Percentiles rank a stretch among this genome's conserved stretches.
phyloP scores from a whole-genome alignment of 495 filamentous ascomycete species.

The Niebla homalea region DNA sequence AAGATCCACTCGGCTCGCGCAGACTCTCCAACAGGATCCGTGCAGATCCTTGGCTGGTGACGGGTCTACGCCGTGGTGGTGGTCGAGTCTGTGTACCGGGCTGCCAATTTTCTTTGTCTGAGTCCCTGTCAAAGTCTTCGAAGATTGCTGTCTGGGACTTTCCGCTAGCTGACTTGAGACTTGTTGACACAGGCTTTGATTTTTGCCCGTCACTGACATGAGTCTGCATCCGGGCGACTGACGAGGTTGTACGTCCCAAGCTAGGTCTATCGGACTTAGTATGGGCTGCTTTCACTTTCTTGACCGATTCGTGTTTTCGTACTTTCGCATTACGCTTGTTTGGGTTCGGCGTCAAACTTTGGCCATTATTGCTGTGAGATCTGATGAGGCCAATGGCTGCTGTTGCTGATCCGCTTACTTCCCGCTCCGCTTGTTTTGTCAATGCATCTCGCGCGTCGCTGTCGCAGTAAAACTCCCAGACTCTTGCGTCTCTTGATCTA shows the following conservation, averaged over 20 bases:
- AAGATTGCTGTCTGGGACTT: slow-evolving; percentile 18
- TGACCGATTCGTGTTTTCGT: slow-evolving; percentile 33
- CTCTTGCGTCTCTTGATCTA: slow-evolving; percentile 66
- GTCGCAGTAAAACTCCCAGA: slow-evolving; percentile 75
- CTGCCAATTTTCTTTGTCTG: slow-evolving; percentile 91
- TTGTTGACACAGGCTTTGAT: slow-evolving; percentile 1
- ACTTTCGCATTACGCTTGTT: slow-evolving; percentile 52
- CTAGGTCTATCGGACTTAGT: slow-evolving; percentile 46
- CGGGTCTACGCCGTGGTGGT: slow-evolving; percentile 14
- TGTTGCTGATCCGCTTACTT: slow-evolving; percentile 56
- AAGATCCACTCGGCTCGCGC: slow-evolving; percentile 16
- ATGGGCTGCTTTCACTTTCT: slow-evolving; percentile 27
- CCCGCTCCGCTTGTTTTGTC: slow-evolving; percentile 56
- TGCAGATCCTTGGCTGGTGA: background rate
- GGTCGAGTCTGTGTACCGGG: slow-evolving; percentile 36
- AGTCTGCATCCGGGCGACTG: slow-evolving; percentile 53
- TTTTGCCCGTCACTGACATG: slow-evolving; percentile 9
- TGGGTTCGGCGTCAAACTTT: slow-evolving; percentile 32
- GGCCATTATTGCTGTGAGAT: slow-evolving; percentile 43
- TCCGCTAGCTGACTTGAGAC: slow-evolving; percentile 15
- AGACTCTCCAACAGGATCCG: slow-evolving; percentile 33
- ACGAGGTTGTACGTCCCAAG: slow-evolving; percentile 50
- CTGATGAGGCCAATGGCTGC: slow-evolving; percentile 58
- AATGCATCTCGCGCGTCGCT: slow-evolving; percentile 58
- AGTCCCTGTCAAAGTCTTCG: slow-evolving; percentile 47